These are phyloP conservation scores for Trichoderma sp. DNA, from an alignment of 2,329 filamentous ascomycete genomes.

Conservation along the genomic window DNA sequence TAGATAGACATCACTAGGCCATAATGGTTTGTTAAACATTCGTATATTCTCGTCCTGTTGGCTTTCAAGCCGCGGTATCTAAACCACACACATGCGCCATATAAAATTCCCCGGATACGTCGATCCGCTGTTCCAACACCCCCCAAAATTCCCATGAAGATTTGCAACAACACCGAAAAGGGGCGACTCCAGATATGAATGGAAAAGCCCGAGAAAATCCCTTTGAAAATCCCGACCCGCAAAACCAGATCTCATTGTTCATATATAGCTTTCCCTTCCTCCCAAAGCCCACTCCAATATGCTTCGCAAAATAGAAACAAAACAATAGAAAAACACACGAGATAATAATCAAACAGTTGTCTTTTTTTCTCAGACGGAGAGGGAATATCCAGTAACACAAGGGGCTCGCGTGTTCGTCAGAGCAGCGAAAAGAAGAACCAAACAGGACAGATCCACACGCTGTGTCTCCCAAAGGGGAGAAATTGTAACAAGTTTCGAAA, in stretches of 20 bases:
- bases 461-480: constrained; percentile 12
- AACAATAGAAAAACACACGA: constrained; percentile 25
- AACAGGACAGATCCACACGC: constrained; percentile 25
- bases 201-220: constrained; percentile 33
- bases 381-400: constrained; percentile 34
- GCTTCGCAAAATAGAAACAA: constrained; percentile 34
- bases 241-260: constrained; percentile 40
- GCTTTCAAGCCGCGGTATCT: constrained; percentile 36
- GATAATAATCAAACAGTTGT: constrained; percentile 21
- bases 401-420: constrained; percentile 20
- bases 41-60: constrained; percentile 44
- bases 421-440: constrained; percentile 28
- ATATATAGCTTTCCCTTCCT: constrained; percentile 29
- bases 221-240: constrained; percentile 36
- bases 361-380: constrained; percentile 32
- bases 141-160: constrained; percentile 32
- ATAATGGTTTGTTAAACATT: constrained; percentile 33
- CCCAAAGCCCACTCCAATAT: constrained; percentile 36
- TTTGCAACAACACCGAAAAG: constrained; percentile 40
- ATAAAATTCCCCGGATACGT: constrained; percentile 37
- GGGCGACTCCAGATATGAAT: constrained; percentile 30
- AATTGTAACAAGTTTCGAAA: constrained; percentile 6
- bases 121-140: constrained; percentile 33
- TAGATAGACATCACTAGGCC: background rate
- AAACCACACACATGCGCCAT: constrained; percentile 38